A percentile compares a stretch with the other conserved stretches of the same genome.
Evolutionary conservation across 345 rosid genomes (phyloP).

Genomic region (Eucalyptus virginea): DNA sequence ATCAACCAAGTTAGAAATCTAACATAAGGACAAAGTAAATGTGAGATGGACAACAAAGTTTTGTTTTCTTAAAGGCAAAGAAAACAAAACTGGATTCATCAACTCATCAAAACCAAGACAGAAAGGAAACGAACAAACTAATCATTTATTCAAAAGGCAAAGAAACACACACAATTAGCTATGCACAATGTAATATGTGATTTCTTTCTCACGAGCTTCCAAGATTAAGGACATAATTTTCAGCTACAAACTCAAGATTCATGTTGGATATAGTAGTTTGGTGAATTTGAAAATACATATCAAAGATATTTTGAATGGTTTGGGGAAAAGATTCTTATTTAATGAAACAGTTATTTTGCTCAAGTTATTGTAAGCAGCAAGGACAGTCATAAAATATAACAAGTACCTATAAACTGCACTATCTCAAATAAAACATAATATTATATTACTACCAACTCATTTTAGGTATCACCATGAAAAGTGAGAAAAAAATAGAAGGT

Average conservation of each 20-base stretch:
- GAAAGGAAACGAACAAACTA: neutral
- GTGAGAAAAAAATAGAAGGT: neutral
- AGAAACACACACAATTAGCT: neutral
- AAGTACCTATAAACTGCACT: neutral
- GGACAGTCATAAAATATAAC: neutral
- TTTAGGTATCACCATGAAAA: neutral
- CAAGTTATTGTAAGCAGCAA: neutral
- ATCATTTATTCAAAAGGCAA: neutral
- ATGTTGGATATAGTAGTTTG: neutral
- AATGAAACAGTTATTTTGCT: neutral
- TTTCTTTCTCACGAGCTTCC: neutral
- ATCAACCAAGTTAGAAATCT: neutral
- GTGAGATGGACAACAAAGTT: neutral
- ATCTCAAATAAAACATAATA: neutral
- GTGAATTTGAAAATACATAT: neutral
- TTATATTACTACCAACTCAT: neutral
- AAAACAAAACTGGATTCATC: neutral
- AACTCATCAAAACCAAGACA: neutral
- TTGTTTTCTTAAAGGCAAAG: neutral
- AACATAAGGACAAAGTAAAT: neutral
- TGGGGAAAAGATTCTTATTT: neutral
- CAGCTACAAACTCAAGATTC: neutral
- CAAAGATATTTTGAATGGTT: neutral
- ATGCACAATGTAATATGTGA: neutral
- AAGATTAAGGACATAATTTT: neutral